Evolutionary conservation across 1,284 basidiomycete genomes (phyloP), one percentile per base, ranked within the genome.

Genomic region (Filobasidium uniguttulatum): DNA sequence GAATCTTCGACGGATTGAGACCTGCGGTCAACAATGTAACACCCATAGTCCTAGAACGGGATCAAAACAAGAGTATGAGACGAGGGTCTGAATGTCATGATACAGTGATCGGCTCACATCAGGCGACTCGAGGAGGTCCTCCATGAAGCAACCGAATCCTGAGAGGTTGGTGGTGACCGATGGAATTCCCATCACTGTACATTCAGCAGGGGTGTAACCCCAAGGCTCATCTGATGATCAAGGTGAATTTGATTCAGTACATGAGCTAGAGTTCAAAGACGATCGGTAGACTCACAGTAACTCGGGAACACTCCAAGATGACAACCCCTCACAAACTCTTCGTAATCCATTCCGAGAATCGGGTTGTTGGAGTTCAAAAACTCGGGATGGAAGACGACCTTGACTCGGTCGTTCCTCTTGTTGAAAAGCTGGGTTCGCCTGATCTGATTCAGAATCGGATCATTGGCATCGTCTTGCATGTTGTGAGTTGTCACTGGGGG

Each of bases 311-410:
- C 91, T 55, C 93, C 93, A 54, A 98, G 72, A 73, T 97, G 93
- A 66, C 93, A 97, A 3, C 93, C 93, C 57, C 93, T 76, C 14
- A 97, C 93, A 65, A 98, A 98, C 72, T 98, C 93, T 69, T 98
- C 93, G 66, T 98, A 98, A 68, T 98, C 93, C 55, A 98, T 75
- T 2, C 90, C 90, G 20, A 98, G 73, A 52, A 97, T 94, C 0
- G 93, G 93, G 72, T 97, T 96, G 72, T 91, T 96, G 53, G 87
- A 82, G 71, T 93, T 97, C 64, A 98, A 71, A 73, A 98, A 98
- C 68, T 98, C 93, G 4, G 93, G 93, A 70, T 98, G 93, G 79
- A 98, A 98, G 50, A 98, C 79, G 64, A 97, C 78, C 75, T 97
- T 96, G 69, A 96, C 91, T 48, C 85, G 77, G 63, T 98, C 93